Evolutionary conservation across 208 protist genomes (phyloP), one percentile per base, ranked within the genome.

Genomic region (Crithidia fasciculata): DNA sequence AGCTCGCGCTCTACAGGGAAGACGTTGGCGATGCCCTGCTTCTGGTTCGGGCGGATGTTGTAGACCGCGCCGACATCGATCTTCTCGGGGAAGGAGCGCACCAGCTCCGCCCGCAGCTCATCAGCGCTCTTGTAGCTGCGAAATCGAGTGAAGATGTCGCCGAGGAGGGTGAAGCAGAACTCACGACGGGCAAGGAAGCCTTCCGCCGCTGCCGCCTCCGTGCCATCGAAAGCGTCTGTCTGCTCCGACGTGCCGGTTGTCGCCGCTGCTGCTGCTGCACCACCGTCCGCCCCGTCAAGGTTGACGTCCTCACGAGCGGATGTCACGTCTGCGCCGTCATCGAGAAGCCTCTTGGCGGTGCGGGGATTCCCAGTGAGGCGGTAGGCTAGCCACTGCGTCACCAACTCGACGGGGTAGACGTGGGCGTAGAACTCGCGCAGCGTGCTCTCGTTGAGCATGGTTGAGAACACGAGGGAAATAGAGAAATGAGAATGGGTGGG

Each of bases 1-100:
- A 99, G 88, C 82, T 99, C 98, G 15, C 97, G 97, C 81, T 99
- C 89, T 7, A 93, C 63, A 3, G 96, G 85, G 8, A 87, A 70
- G 43, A 95, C 82, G 66, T 95, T 89, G n/a, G 72, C 65, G n/a
- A 82, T 82, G 18, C 76, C 76, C 56, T 94, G 89, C 69, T 96
- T 96, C 65, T 95, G 87, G 72, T 87, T 95, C 0, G 90, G 91
- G 0, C 89, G 88, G 50, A 95, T 87, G 49, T 87, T 93, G 82
- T 95, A 97, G 43, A 97, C 91, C 4, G 91, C 93, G 12, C 93
- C 93, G 13, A 92, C 90, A 71, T 97, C 93, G 69, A 97, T 95
- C 72, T 97, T 97, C 60, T 97, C 90, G 8, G 93, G 93, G 58
- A 87, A 92, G 43, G 54, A 81, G 6, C 88, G 89, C 54, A 95